These are phyloP conservation scores for Coelastrella sp. DNA, from an alignment of 139 green algal genomes.

Conservation along the genomic window DNA sequence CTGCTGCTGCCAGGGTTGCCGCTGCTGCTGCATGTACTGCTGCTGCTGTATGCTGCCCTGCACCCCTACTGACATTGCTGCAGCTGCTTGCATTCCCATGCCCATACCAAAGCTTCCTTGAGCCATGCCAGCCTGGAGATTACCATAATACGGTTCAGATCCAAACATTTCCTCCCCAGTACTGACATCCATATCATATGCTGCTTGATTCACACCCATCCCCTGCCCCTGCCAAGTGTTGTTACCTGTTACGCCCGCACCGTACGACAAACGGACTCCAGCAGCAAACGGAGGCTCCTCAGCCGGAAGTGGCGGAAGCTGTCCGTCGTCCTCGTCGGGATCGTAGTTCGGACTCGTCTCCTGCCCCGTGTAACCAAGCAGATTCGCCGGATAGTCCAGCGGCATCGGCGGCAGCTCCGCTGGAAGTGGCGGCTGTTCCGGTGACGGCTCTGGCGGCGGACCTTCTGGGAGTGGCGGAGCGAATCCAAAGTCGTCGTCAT, in stretches of 20 bases:
- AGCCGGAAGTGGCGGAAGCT: background rate
- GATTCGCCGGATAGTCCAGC: no score
- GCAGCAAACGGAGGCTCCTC: background rate
- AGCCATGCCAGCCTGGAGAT: no score
- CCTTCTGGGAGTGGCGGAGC: background rate
- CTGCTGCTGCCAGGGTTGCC: no score
- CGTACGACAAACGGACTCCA: background rate
- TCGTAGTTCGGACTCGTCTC: constrained; percentile 15
- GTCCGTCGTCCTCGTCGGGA: background rate
- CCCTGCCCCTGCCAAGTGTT: background rate
- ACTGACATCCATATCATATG: no score
- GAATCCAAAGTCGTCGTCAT: background rate
- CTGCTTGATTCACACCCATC: no score
- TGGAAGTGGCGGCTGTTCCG: background rate
- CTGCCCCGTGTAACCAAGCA: no score
- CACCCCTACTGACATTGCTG: no score
- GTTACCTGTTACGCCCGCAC: background rate
- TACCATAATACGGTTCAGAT: no score
- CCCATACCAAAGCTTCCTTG: background rate
- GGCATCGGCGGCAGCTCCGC: constrained; percentile 4
- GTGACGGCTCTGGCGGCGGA: background rate
- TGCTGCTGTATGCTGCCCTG: no score
- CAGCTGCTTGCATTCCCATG: constrained; percentile 2
- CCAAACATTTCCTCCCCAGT: no score
- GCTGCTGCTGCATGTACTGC: no score